These are phyloP conservation scores for Cutaneotrichosporon sp. DNA, from an alignment of 1,284 basidiomycete species.

Conservation along the genomic window DNA sequence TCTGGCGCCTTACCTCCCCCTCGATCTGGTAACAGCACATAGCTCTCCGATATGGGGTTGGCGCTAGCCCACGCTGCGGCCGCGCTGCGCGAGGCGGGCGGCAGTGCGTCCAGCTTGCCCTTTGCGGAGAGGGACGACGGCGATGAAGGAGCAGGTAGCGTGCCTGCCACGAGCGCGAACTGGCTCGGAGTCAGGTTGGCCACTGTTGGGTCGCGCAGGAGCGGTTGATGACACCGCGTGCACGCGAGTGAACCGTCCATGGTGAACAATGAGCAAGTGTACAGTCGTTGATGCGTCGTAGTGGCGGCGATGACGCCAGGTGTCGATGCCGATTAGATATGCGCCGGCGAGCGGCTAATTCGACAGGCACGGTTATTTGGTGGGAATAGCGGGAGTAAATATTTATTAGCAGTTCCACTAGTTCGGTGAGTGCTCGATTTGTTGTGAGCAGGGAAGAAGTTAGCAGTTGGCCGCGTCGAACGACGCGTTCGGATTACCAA, in stretches of 20 bases:
- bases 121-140: conserved; percentile 49
- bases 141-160: conserved; percentile 52
- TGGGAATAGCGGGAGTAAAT: conserved; percentile 1
- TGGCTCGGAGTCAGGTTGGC: conserved; percentile 75
- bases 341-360: not conserved
- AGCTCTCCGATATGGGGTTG: conserved; percentile 62
- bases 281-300: not conserved
- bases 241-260: conserved; percentile 29
- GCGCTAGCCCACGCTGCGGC: conserved; percentile 53
- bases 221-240: conserved; percentile 55
- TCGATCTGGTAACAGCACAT: conserved; percentile 71
- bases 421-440: too few species aligned
- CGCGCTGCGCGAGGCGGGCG: conserved; percentile 51
- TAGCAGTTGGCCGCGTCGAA: too few species aligned
- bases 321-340: conserved; percentile 4
- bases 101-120: conserved; percentile 56
- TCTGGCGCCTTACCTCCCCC: not conserved
- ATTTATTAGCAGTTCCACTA: too few species aligned
- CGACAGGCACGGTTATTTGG: not conserved
- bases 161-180: conserved; percentile 72
- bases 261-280: not conserved
- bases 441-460: too few species aligned
- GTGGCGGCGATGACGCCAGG: not conserved
- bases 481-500: too few species aligned
- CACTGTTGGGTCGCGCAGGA: conserved; percentile 80